These are phyloP conservation scores for Pythium guiyangense DNA, from an alignment of 352 stramenopile species.

Conservation along the genomic window DNA sequence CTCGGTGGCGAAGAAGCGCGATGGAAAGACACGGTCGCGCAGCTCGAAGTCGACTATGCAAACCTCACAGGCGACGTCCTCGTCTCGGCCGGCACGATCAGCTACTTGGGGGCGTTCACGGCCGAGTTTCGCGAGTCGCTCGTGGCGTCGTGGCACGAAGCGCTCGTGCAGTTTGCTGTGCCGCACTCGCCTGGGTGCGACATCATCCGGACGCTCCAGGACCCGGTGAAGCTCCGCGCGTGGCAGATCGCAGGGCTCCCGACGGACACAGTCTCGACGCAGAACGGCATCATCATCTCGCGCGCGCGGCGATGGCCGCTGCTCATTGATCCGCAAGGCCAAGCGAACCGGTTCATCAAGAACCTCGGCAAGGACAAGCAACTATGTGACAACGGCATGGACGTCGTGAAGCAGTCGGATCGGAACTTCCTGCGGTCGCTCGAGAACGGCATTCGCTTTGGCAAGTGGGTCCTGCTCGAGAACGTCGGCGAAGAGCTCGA, in stretches of 20 bases:
- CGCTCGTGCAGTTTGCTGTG: constrained; percentile 49
- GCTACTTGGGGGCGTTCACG: constrained; percentile 85
- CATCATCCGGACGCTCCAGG: constrained; percentile 80
- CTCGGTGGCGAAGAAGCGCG: constrained; percentile 80
- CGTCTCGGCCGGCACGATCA: constrained; percentile 83
- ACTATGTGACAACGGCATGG: constrained; percentile 88
- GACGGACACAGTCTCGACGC: constrained; percentile 87
- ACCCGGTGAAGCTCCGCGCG: constrained; percentile 83
- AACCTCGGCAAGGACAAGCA: constrained; percentile 83
- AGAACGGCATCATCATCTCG: constrained; percentile 93
- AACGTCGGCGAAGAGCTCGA: constrained; percentile 90
- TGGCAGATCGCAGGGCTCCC: constrained; percentile 89
- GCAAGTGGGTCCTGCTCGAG: constrained; percentile 89
- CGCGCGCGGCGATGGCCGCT: constrained; percentile 81
- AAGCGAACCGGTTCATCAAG: constrained; percentile 92
- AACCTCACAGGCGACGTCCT: constrained; percentile 85
- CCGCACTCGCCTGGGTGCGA: constrained; percentile 82
- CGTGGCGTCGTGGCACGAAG: constrained; percentile 60
- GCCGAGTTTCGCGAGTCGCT: constrained; percentile 78
- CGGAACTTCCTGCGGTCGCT: constrained; percentile 85
- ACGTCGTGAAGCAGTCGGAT: constrained; percentile 89
- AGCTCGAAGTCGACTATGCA: constrained; percentile 68
- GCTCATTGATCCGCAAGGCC: constrained; percentile 90
- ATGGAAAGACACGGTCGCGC: constrained; percentile 79
- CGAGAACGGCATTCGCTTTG: constrained; percentile 89